Evolutionary conservation across 148 eudicot species (phyloP).

Genomic region (Fagopyrum tataricum): DNA sequence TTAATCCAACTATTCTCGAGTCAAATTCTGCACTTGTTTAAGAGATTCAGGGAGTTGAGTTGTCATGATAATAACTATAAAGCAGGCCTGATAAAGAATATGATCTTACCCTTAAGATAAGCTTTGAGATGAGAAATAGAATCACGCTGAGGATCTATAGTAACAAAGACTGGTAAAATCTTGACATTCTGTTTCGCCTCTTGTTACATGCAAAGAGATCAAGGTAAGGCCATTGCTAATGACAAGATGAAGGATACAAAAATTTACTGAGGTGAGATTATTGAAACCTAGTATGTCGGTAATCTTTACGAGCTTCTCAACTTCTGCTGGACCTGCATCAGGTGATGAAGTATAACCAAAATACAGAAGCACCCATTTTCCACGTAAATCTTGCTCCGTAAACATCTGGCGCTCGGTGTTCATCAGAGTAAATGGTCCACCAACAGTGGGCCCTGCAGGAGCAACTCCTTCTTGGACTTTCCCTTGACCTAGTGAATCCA

Average conservation of each 20-base stretch:
- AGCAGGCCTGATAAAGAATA: not conserved
- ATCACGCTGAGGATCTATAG: slow-evolving; percentile 94
- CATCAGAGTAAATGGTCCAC: slow-evolving; percentile 88
- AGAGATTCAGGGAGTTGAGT: not conserved
- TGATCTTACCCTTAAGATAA: slow-evolving; percentile 54
- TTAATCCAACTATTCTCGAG: slow-evolving; percentile 79
- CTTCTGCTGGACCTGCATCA: slow-evolving; percentile 79
- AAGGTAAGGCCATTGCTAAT: not conserved
- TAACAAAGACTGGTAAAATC: slow-evolving; percentile 73
- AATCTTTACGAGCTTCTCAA: slow-evolving; percentile 74
- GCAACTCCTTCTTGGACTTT: slow-evolving; percentile 27
- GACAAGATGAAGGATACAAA: not conserved
- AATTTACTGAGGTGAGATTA: not conserved
- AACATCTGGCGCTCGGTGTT: slow-evolving; percentile 50
- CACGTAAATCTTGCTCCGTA: slow-evolving; percentile 56
- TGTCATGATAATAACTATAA: not conserved
- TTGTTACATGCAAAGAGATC: slow-evolving; percentile 22
- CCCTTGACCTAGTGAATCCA: slow-evolving; percentile 45
- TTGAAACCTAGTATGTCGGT: slow-evolving; percentile 11
- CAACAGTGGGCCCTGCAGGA: slow-evolving; percentile 62
- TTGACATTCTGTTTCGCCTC: slow-evolving; percentile 56
- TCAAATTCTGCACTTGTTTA: slow-evolving; percentile 57
- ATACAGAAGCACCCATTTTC: slow-evolving; percentile 81
- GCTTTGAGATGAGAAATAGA: slow-evolving; percentile 68
- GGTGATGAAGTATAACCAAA: slow-evolving; percentile 98